Evolutionary conservation across 805 yeast species (phyloP), one percentile per base, ranked within the genome.

Genomic region (Komagataella phaffii): DNA sequence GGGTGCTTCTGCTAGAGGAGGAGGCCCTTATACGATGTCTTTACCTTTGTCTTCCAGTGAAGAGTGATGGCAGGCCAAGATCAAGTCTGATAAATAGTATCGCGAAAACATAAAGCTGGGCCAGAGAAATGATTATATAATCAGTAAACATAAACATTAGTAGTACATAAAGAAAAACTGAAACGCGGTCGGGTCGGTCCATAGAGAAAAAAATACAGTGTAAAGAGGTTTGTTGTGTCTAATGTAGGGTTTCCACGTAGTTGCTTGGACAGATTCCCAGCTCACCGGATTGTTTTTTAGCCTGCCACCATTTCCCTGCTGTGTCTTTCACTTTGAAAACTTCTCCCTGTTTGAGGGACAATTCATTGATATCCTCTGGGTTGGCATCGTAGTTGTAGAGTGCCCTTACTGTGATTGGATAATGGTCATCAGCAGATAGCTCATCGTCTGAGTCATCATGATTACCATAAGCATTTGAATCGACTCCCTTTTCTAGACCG

Each of bases 251-350:
- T 45, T 87, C 87, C 49, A 91, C 90, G 63, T 91, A 91, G 67
- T 91, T 93, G 60, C 95, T 84, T 50, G 99, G 98, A 66, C 96
- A 89, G 60, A 91, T 91, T 58, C 98, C 99, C 47, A 88, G 85
- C 64, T 89, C 93, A 40, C 99, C 99, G 58, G 80, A 85, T 7
- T 84, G 75, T 61, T 90, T 79, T 65, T 85, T 80, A 45, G 96
- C 97, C 69, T 89, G 96, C 98, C 98, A 91, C 99, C 99, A 91
- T 69, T 95, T 83, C 48, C 97, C 97, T 57, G 86, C 86, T 53
- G 88, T 88, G 62, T 91, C 97, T 58, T 88, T 88, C 40, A 91
- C 95, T 60, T 83, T 88, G 65, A 91, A 75, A n/a, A 88, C 71
- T 66, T 91, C 98, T 52, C 93, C 96, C 65, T 90, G 88, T 56